Percentiles rank a stretch among this genome's conserved stretches.
phyloP scores from a whole-genome alignment of 352 stramenopile species.

The Pythium inflatum region DNA sequence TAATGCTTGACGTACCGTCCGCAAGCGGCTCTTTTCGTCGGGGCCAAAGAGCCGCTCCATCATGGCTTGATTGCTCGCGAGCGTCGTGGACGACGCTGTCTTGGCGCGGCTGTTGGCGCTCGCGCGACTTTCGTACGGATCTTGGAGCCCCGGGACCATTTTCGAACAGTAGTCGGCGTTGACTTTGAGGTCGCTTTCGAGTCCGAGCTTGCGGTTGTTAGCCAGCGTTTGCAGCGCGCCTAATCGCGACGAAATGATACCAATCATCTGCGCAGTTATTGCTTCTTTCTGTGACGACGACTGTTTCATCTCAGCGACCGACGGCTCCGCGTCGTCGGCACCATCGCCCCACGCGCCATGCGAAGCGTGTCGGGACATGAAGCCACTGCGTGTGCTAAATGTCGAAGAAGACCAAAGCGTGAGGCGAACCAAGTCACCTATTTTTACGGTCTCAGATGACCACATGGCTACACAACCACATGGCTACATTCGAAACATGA shows the following conservation, averaged over 20 bases:
- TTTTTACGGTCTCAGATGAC: no score
- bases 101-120: constrained; percentile 44
- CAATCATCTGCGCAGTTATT: constrained; percentile 82
- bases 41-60: constrained; percentile 76
- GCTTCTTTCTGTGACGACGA: constrained; percentile 76
- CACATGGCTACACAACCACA: neutral
- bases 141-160: constrained; percentile 59
- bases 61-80: constrained; percentile 73
- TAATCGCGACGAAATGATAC: constrained; percentile 71
- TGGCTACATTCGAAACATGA: no score
- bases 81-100: constrained; percentile 43
- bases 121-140: constrained; percentile 66
- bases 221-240: constrained; percentile 68
- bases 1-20: constrained; percentile 36
- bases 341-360: constrained; percentile 8
- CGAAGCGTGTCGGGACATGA: constrained; percentile 5
- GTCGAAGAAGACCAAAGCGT: no score
- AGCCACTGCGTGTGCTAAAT: no score
- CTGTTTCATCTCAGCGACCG: constrained; percentile 38
- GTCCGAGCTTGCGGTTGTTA: constrained; percentile 68
- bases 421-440: no score
- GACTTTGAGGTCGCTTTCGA: constrained; percentile 74
- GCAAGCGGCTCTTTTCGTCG: constrained; percentile 65
- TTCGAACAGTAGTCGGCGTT: constrained; percentile 80
- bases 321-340: neutral